Percentiles rank a stretch among this genome's conserved stretches.
Evolutionary conservation across 345 rosid species (phyloP).

Genomic region (Odontarrhena argentea): DNA sequence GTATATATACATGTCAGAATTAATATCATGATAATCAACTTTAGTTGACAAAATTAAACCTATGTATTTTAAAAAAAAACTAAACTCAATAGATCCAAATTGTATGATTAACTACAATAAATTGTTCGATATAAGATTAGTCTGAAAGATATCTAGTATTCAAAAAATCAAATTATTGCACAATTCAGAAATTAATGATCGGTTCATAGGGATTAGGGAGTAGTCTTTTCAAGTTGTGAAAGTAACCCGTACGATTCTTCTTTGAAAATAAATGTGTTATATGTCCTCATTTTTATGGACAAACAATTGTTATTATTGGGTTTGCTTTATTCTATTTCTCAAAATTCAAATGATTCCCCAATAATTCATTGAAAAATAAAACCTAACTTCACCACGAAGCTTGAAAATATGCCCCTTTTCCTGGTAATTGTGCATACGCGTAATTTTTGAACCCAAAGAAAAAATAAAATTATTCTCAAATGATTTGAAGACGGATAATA

Average conservation of each 20-base stretch:
- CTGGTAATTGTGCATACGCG: conserved; percentile 11
- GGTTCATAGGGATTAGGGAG: conserved; percentile 6
- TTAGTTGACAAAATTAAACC: too few relatives aligned
- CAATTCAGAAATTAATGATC: conserved; percentile 1
- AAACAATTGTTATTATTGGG: conserved; percentile 23
- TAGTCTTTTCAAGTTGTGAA: conserved; percentile 30
- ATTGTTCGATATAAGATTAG: background rate
- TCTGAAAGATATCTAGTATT: background rate
- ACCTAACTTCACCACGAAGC: conserved; percentile 39
- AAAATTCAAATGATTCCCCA: conserved; percentile 46
- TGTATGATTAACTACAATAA: background rate
- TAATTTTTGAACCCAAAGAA: background rate
- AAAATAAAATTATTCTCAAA: background rate
- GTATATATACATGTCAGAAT: background rate
- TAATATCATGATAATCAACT: background rate
- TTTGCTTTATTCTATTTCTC: conserved; percentile 40
- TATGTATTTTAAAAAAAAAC: too few relatives aligned
- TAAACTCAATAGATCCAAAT: background rate
- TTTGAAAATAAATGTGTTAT: conserved; percentile 31
- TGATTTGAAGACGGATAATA: background rate
- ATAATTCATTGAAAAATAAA: conserved; percentile 41
- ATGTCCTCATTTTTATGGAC: conserved; percentile 40
- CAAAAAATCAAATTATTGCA: background rate
- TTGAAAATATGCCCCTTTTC: conserved; percentile 24
- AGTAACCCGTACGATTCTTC: conserved; percentile 35